Conservation (phyloP, 176 grass and related monocot genomes). For the Triticum turgidum region DNA sequence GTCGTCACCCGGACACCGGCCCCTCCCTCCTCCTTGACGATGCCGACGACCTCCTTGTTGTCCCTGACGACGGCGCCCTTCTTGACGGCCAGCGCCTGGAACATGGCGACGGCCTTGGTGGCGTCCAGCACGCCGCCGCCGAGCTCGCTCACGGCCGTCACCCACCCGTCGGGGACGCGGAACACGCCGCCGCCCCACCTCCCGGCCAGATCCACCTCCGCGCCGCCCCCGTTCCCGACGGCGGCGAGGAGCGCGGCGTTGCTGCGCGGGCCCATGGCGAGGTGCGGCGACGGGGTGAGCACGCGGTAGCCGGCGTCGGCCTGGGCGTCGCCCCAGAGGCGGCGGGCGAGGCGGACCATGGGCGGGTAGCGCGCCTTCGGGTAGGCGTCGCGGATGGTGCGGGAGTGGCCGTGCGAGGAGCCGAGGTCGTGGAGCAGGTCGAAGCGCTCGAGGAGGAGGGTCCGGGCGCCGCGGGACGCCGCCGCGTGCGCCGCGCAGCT, state of each 20-base stretch:
- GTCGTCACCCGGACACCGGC: slow-evolving; percentile 30
- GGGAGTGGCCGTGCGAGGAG: slow-evolving; percentile 78
- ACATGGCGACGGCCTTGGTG: slow-evolving; percentile 85
- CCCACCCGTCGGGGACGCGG: slow-evolving; percentile 47
- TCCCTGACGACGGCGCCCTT: slow-evolving; percentile 58
- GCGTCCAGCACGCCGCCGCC: slow-evolving; percentile 57
- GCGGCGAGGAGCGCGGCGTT: slow-evolving; percentile 16
- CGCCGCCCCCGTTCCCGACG: neutral
- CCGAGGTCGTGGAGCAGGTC: slow-evolving; percentile 71
- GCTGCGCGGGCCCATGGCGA: slow-evolving; percentile 46
- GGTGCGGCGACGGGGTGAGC: slow-evolving; percentile 56
- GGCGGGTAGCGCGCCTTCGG: slow-evolving; percentile 55
- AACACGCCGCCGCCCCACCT: slow-evolving; percentile 57
- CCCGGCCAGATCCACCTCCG: neutral
- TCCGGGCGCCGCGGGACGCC: slow-evolving; percentile 29
- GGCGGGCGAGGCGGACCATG: slow-evolving; percentile 48
- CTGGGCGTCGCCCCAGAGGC: slow-evolving; percentile 48
- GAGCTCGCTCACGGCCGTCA: slow-evolving; percentile 37
- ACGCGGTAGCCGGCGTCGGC: slow-evolving; percentile 47
- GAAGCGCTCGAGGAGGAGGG: slow-evolving; percentile 69
- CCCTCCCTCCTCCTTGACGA: slow-evolving; percentile 25
- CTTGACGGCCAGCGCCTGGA: slow-evolving; percentile 56
- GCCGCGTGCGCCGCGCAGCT: slow-evolving; percentile 80
- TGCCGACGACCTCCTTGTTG: slow-evolving; percentile 40
- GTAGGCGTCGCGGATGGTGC: slow-evolving; percentile 78